Conservation (phyloP, 768 basidiomycete species). For the Lactarius evosmus region DNA sequence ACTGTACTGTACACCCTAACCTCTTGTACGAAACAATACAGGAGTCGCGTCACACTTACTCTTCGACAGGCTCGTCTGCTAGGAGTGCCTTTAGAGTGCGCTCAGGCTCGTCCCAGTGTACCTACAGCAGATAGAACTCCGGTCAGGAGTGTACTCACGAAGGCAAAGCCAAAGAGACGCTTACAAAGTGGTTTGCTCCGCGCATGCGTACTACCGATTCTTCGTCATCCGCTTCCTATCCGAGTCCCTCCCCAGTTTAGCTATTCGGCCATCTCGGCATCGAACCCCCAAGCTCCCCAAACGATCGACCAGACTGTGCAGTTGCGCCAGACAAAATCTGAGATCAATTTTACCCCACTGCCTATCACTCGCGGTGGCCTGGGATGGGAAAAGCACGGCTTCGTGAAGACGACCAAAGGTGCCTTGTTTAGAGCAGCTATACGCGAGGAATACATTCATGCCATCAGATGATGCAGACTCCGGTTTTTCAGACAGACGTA, state of each 20-base stretch:
- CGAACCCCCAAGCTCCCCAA: neutral
- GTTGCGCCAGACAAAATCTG: slow-evolving; percentile 1
- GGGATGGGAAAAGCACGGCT: neutral
- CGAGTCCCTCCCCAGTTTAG: neutral
- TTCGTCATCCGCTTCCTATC: neutral
- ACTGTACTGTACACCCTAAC: too few species aligned
- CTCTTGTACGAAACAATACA: too few species aligned
- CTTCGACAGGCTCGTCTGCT: neutral
- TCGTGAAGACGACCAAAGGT: neutral
- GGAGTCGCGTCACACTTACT: too few species aligned
- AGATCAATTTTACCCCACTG: neutral
- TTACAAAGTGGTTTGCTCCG: neutral
- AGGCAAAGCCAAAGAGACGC: neutral
- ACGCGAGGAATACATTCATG: neutral
- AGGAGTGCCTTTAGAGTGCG: neutral
- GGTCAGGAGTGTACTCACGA: neutral
- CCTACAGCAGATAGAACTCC: neutral
- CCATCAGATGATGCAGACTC: neutral
- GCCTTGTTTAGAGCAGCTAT: neutral
- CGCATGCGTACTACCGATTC: neutral
- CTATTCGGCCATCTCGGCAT: neutral
- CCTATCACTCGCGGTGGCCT: neutral
- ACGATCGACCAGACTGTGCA: neutral
- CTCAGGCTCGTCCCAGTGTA: slow-evolving; percentile 1
- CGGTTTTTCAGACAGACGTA: too few species aligned